Evolutionary conservation across 495 filamentous ascomycete species (phyloP), one percentile per base, ranked within the genome.

Genomic region (Clavariopsis aquatica): DNA sequence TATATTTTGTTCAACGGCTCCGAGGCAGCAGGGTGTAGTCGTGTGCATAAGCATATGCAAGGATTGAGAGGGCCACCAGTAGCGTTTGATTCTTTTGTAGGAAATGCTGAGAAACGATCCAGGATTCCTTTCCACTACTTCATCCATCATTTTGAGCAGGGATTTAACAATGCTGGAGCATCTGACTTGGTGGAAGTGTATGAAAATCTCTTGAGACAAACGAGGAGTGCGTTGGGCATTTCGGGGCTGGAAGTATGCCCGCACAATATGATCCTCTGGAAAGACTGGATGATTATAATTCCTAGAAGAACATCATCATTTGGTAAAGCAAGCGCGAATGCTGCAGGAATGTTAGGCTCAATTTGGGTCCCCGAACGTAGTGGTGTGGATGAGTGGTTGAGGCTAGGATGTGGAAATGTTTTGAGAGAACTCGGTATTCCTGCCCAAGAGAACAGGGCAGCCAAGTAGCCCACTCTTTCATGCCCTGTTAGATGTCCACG

Each of bases 11-110:
- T 31, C 31, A 63, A 68, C 31, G 57, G 65, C 52, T n/a, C 27
- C 12, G 52, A 57, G 27, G 53, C 7, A 6, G 65, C 52, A 7
- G 65, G 65, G 2, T 57, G 52, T 20, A 57, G 41, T 23, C 22
- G 59, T 4, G 47, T 41, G 23, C 65, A 68, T 38, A 68, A 68
- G 49, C 58, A 62, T 24, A 51, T 68, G 57, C 58, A 68, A 29
- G 47, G 52, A 0, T 46, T 68, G 28, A 17, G 27, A 12, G 65
- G 54, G 17, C 58, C 58, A 13, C 52, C 45, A 8, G 23, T 8
- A 10, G 58, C 53, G 7, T 62, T 57, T 36, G 34, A 57, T 17
- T 28, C 22, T 2, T 57, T 57, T 26, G 24, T 56, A 19, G 19
- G 23, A 17, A 31, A 19, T 20, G 54, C 52, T 12, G 36, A 47